phyloP scores from a whole-genome alignment of 495 filamentous ascomycete species.

The Aspergillus steynii region DNA sequence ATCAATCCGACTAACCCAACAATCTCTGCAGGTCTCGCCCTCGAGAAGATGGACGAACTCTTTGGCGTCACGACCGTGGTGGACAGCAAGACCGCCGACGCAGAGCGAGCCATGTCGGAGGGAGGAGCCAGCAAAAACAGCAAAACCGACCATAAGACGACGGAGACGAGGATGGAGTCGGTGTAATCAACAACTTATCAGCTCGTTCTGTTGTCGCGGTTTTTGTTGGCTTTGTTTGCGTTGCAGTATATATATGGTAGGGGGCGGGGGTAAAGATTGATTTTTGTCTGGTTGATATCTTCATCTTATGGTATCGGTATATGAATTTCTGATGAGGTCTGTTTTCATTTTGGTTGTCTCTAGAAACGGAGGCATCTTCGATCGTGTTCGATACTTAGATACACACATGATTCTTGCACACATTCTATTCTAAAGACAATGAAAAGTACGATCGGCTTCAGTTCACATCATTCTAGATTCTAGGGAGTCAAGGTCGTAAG shows the following conservation, averaged over 20 bases:
- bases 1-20: constrained; percentile 3
- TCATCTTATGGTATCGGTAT: background rate
- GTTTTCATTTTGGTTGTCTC: background rate
- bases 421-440: background rate
- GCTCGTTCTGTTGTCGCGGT: background rate
- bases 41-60: constrained; percentile 52
- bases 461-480: background rate
- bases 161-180: constrained; percentile 15
- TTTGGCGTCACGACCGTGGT: constrained; percentile 48
- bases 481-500: background rate
- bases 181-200: background rate
- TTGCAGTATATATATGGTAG: background rate
- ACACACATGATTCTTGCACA: background rate
- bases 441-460: background rate
- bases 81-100: constrained; percentile 23
- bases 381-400: background rate
- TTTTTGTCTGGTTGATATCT: background rate
- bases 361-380: background rate
- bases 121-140: constrained; percentile 1
- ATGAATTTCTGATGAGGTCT: background rate
- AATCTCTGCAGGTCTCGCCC: constrained; percentile 30
- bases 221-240: background rate
- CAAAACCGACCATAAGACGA: constrained; percentile 7
- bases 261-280: background rate
- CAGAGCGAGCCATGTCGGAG: constrained; percentile 12